Evolutionary conservation across 2,329 filamentous ascomycete species (phyloP).

Genomic region (Polychaeton citri): DNA sequence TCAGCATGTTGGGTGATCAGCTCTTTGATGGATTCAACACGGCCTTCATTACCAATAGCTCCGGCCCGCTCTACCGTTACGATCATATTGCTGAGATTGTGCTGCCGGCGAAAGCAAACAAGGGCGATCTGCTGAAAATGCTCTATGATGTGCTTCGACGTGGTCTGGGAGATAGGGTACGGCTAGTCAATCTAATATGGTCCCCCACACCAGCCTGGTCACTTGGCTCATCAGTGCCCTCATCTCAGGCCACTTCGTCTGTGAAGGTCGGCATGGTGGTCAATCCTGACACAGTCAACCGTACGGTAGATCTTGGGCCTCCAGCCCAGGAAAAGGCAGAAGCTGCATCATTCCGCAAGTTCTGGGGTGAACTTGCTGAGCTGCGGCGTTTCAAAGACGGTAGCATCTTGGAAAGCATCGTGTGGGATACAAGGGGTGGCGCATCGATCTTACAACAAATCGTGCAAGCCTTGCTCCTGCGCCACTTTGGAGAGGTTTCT

Average conservation of each 20-base stretch:
- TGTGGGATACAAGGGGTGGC: constrained; percentile 54
- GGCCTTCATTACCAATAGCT: constrained; percentile 58
- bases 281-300: constrained; percentile 56
- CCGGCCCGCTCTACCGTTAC: constrained; percentile 39
- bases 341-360: constrained; percentile 67
- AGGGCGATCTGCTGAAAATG: constrained; percentile 26
- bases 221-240: constrained; percentile 17
- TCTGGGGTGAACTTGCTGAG: constrained; percentile 92
- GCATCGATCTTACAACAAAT: constrained; percentile 67
- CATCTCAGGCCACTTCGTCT: constrained; percentile 15
- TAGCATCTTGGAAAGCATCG: constrained; percentile 79
- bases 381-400: constrained; percentile 90
- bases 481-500: constrained; percentile 51
- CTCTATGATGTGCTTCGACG: constrained; percentile 52
- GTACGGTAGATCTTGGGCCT: constrained; percentile 78
- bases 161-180: constrained; percentile 63
- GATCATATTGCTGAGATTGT: constrained; percentile 38
- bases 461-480: constrained; percentile 53
- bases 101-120: constrained; percentile 16
- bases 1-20: constrained; percentile 61
- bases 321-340: constrained; percentile 74
- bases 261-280: constrained; percentile 57
- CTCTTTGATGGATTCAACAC: constrained; percentile 69
- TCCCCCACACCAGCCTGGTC: constrained; percentile 20
- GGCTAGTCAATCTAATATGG: constrained; percentile 42